A percentile compares a stretch with the other conserved stretches of the same genome.
phyloP scores from a whole-genome alignment of 1,284 basidiomycete species.

The Caloboletus inedulis region DNA sequence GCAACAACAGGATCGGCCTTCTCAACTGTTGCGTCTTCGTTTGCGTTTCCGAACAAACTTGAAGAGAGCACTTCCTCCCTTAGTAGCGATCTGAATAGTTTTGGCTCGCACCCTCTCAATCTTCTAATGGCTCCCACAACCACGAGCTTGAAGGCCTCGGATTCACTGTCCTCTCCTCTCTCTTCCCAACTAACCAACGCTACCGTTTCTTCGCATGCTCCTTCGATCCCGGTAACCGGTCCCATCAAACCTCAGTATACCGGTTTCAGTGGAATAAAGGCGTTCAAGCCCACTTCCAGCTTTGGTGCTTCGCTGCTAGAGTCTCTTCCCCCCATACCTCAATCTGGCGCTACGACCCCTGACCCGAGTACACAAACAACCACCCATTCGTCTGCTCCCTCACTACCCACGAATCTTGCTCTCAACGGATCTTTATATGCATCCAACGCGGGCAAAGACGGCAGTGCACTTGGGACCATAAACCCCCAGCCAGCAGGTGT shows the following conservation, averaged over 20 bases:
- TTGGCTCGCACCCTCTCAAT: slow-evolving; percentile 22
- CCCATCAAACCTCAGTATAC: slow-evolving; percentile 74
- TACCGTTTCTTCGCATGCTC: slow-evolving; percentile 36
- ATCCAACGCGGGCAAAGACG: slow-evolving; percentile 31
- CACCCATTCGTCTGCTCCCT: slow-evolving; percentile 15
- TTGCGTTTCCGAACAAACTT: slow-evolving; percentile 44
- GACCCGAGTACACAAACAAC: slow-evolving; percentile 29
- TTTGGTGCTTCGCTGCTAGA: slow-evolving; percentile 84
- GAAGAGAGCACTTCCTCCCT: slow-evolving; percentile 21
- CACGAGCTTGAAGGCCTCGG: slow-evolving; percentile 43
- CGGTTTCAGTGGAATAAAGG: slow-evolving; percentile 78
- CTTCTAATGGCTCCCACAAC: slow-evolving; percentile 42
- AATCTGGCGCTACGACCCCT: slow-evolving; percentile 52
- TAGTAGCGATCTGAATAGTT: slow-evolving; percentile 7
- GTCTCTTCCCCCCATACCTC: slow-evolving; percentile 69
- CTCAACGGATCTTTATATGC: slow-evolving; percentile 14
- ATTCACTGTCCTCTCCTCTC: slow-evolving; percentile 45
- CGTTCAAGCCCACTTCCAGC: slow-evolving; percentile 88
- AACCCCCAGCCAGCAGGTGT: slow-evolving; percentile 30
- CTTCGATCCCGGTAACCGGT: slow-evolving; percentile 23
- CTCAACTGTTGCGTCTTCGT: slow-evolving; percentile 68
- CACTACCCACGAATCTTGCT: slow-evolving; percentile 15
- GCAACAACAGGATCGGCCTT: slow-evolving; percentile 45
- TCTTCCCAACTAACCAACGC: slow-evolving; percentile 47
- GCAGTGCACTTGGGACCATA: slow-evolving; percentile 16